phyloP scores from a whole-genome alignment of 2,329 filamentous ascomycete genomes.

The Rutstroemia sydowiana region DNA sequence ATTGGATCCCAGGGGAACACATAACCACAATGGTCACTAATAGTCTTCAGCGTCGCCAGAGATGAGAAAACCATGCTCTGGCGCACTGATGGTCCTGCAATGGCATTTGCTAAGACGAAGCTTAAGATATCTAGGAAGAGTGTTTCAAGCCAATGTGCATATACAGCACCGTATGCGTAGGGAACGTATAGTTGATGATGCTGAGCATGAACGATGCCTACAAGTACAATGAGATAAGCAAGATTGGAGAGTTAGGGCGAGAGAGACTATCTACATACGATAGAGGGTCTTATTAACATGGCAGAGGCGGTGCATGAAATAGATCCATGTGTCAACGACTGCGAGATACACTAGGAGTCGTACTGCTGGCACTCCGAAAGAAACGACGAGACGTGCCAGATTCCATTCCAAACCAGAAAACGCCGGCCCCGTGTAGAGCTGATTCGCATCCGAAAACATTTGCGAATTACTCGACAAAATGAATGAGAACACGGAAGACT shows the following conservation, averaged over 20 bases:
- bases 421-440: background rate
- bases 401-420: slow-evolving; percentile 2
- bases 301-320: slow-evolving; percentile 2
- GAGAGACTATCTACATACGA: background rate
- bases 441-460: background rate
- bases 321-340: slow-evolving; percentile 7
- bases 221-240: no score
- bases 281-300: slow-evolving; percentile 5
- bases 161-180: slow-evolving; percentile 92
- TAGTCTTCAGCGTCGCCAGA: slow-evolving; percentile 86
- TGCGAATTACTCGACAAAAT: background rate
- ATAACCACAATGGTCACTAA: slow-evolving; percentile 97
- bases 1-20: slow-evolving; percentile 91
- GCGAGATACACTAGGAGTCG: slow-evolving; percentile 2
- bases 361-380: background rate
- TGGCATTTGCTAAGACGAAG: slow-evolving; percentile 74
- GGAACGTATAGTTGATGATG: slow-evolving; percentile 97
- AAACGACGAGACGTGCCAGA: slow-evolving; percentile 1
- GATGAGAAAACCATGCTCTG: slow-evolving; percentile 88
- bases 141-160: slow-evolving; percentile 93
- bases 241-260: no score
- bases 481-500: no score
- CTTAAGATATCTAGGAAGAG: slow-evolving; percentile 90
- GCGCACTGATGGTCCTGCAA: slow-evolving; percentile 73
- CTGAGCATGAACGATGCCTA: slow-evolving; percentile 89